Percentiles rank a stretch among this genome's conserved stretches.
Conservation (phyloP, 768 basidiomycete genomes). For the Xanthoconium purpureum region DNA sequence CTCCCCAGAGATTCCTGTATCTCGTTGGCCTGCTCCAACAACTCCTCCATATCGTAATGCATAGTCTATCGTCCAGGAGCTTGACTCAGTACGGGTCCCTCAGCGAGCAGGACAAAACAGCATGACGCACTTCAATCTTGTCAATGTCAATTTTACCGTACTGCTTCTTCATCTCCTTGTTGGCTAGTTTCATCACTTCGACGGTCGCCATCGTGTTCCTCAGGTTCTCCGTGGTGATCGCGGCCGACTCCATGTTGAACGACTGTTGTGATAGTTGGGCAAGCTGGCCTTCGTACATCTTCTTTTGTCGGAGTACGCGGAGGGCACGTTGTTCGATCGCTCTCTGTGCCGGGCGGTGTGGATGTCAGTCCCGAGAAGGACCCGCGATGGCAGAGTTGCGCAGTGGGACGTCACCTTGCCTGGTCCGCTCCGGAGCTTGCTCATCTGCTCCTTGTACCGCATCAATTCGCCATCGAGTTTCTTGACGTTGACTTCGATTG, state of each 20-base stretch:
- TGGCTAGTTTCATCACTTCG: slow-evolving; percentile 92
- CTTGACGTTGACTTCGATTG: slow-evolving; percentile 94
- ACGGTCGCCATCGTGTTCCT: slow-evolving; percentile 99
- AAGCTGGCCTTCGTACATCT: slow-evolving; percentile 93
- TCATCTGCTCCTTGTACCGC: slow-evolving; percentile 95
- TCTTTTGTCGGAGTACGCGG: slow-evolving; percentile 89
- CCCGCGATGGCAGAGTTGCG: not conserved
- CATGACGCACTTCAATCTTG: slow-evolving; percentile 84
- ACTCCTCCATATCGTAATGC: slow-evolving; percentile 97
- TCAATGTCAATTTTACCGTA: slow-evolving; percentile 97
- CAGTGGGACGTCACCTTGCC: slow-evolving; percentile 66
- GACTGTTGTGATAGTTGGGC: slow-evolving; percentile 90
- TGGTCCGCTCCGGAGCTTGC: slow-evolving; percentile 87
- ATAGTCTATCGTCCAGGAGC: slow-evolving; percentile 57
- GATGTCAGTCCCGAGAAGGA: not conserved
- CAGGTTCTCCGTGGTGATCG: slow-evolving; percentile 95
- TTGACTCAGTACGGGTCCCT: not conserved
- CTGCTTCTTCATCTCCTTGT: slow-evolving; percentile 95
- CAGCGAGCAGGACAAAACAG: not conserved
- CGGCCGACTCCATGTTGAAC: slow-evolving; percentile 97
- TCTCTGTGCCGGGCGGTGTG: slow-evolving; percentile 41
- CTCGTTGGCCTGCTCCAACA: slow-evolving; percentile 96
- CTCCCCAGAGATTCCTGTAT: slow-evolving; percentile 92
- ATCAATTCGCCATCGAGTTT: slow-evolving; percentile 93
- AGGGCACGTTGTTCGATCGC: slow-evolving; percentile 95